Conservation (phyloP, 108 stramenopile genomes). For the Fragilaria crotonensis region DNA sequence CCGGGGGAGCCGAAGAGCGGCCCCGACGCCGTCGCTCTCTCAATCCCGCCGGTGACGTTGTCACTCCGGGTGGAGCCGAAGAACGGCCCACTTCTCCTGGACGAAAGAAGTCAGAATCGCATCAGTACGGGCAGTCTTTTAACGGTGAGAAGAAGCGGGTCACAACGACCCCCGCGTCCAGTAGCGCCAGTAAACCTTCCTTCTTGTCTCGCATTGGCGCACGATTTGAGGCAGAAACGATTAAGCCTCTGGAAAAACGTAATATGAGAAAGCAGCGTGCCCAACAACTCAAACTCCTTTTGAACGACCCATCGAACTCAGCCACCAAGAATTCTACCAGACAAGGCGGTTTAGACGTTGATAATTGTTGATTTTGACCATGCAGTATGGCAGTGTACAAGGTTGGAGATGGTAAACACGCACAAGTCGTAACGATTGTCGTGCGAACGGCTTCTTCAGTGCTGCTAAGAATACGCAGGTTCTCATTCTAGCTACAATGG, state of each 20-base stretch:
- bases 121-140: not conserved
- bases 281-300: too few relatives aligned
- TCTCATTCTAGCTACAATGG: too few relatives aligned
- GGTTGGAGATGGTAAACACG: too few relatives aligned
- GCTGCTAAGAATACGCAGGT: too few relatives aligned
- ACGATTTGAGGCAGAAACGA: not conserved
- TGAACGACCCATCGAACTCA: too few relatives aligned
- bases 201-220: not conserved
- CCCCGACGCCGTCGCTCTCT: not conserved
- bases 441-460: too few relatives aligned
- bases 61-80: not conserved
- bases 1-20: not conserved
- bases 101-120: not conserved
- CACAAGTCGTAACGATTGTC: too few relatives aligned
- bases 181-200: not conserved
- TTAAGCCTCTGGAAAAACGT: not conserved
- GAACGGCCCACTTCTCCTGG: not conserved
- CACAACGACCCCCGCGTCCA: not conserved
- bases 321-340: too few relatives aligned
- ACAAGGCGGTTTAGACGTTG: too few relatives aligned
- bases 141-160: not conserved
- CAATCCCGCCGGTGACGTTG: not conserved
- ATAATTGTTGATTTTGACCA: too few relatives aligned
- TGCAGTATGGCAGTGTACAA: too few relatives aligned
- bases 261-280: not conserved